These are phyloP conservation scores for Penicillium olsonii DNA, from an alignment of 2,329 filamentous ascomycete species.

Conservation along the genomic window DNA sequence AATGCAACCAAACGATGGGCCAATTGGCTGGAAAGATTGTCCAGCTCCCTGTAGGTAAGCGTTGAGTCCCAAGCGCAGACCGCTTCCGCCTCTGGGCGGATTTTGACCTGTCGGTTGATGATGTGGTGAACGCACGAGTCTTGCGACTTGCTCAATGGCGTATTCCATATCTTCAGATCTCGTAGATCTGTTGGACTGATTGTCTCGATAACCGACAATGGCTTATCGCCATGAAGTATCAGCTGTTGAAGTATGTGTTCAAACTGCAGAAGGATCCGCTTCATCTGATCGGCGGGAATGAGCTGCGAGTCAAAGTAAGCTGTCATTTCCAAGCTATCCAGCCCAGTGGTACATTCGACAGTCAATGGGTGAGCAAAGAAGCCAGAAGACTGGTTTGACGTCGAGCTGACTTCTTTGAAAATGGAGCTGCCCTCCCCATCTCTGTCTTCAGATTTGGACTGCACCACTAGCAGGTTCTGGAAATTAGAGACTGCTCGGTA, in stretches of 20 bases:
- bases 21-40: constrained; percentile 31
- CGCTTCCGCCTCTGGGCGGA: constrained; percentile 13
- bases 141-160: not conserved
- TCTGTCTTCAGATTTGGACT: too few species aligned
- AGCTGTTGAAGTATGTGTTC: not conserved
- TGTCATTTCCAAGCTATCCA: not conserved
- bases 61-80: constrained; percentile 31
- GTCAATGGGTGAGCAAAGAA: not conserved
- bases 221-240: not conserved
- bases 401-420: not conserved
- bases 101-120: constrained; percentile 3
- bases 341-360: not conserved
- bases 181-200: not conserved
- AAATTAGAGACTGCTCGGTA: constrained; percentile 46
- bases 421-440: not conserved
- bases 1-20: constrained; percentile 31
- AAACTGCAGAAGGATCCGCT: constrained; percentile 1
- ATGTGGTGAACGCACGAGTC: constrained; percentile 4
- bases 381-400: not conserved
- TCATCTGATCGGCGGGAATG: not conserved
- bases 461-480: constrained; percentile 43
- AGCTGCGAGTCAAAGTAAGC: not conserved
- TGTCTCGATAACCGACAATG: not conserved
- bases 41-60: constrained; percentile 27
- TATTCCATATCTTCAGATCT: constrained; percentile 10